These are phyloP conservation scores for Chrysoporthe cubensis DNA, from an alignment of 2,329 filamentous ascomycete species.

Conservation along the genomic window DNA sequence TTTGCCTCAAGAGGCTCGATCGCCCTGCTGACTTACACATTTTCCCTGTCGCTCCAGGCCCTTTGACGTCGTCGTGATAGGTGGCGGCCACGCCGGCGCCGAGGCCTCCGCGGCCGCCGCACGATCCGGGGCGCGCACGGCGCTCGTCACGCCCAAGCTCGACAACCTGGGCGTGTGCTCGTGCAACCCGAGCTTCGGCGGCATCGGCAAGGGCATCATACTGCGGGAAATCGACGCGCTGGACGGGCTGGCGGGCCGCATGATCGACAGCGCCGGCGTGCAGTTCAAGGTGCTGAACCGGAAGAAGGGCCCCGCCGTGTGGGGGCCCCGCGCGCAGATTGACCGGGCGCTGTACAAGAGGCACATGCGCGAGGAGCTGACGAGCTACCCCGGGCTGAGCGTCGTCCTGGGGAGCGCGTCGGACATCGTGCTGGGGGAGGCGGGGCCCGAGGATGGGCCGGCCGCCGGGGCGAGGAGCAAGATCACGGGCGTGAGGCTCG, in stretches of 20 bases:
- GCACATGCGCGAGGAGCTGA: slow-evolving; percentile 87
- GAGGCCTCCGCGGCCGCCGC: slow-evolving; percentile 93
- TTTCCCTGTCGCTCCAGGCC: slow-evolving; percentile 49
- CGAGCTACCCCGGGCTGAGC: slow-evolving; percentile 75
- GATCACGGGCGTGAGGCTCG: slow-evolving; percentile 83
- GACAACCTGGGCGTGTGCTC: slow-evolving; percentile 94
- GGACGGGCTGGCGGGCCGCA: slow-evolving; percentile 83
- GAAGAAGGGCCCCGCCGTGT: slow-evolving; percentile 91
- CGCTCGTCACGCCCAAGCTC: slow-evolving; percentile 83
- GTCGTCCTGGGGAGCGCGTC: slow-evolving; percentile 87
- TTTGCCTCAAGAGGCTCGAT: no score
- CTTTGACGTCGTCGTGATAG: slow-evolving; percentile 94
- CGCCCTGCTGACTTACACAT: not conserved
- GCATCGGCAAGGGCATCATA: slow-evolving; percentile 98
- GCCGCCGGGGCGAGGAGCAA: slow-evolving; percentile 62
- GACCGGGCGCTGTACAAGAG: slow-evolving; percentile 87
- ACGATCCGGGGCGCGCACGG: slow-evolving; percentile 84
- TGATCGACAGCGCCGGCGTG: slow-evolving; percentile 93
- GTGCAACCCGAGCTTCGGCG: slow-evolving; percentile 95
- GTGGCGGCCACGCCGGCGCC: slow-evolving; percentile 92
- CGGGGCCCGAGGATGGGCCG: slow-evolving; percentile 62
- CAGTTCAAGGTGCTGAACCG: slow-evolving; percentile 90
- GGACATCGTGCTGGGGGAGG: slow-evolving; percentile 79
- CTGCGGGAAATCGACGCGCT: slow-evolving; percentile 93
- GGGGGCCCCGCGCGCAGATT: slow-evolving; percentile 96